phyloP scores from a whole-genome alignment of 148 eudicot species.

The Silene uniflora region DNA sequence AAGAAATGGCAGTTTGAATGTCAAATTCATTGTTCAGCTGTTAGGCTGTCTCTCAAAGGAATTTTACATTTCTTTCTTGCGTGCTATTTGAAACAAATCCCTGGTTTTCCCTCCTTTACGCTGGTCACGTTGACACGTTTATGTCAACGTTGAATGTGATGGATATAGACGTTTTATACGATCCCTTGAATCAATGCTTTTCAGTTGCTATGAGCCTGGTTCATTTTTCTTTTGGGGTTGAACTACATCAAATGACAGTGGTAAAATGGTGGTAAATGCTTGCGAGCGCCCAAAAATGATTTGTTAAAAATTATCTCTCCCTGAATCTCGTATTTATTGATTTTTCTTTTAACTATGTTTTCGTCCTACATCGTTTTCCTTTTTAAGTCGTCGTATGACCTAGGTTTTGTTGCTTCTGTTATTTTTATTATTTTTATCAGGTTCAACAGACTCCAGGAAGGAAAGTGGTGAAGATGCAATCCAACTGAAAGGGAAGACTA shows the following conservation, averaged over 20 bases:
- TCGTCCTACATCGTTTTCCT: not conserved
- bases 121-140: not conserved
- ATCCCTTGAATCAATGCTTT: not conserved
- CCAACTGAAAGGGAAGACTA: constrained; percentile 67
- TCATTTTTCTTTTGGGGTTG: not conserved
- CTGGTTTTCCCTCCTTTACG: not conserved
- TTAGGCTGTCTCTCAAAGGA: not conserved
- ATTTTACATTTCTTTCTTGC: not conserved
- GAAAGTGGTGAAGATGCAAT: constrained; percentile 27
- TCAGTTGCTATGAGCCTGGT: not conserved
- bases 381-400: not conserved
- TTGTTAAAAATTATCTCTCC: not conserved
- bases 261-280: not conserved
- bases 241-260: not conserved
- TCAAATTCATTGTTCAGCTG: not conserved
- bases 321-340: not conserved
- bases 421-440: constrained; percentile 6
- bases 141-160: not conserved
- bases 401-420: not conserved
- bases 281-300: not conserved
- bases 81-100: not conserved
- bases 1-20: not conserved
- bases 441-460: constrained; percentile 13
- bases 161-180: not conserved
- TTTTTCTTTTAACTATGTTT: not conserved